These are phyloP conservation scores for Cydonia oblonga DNA, from an alignment of 331 rosid genomes.

Conservation along the genomic window DNA sequence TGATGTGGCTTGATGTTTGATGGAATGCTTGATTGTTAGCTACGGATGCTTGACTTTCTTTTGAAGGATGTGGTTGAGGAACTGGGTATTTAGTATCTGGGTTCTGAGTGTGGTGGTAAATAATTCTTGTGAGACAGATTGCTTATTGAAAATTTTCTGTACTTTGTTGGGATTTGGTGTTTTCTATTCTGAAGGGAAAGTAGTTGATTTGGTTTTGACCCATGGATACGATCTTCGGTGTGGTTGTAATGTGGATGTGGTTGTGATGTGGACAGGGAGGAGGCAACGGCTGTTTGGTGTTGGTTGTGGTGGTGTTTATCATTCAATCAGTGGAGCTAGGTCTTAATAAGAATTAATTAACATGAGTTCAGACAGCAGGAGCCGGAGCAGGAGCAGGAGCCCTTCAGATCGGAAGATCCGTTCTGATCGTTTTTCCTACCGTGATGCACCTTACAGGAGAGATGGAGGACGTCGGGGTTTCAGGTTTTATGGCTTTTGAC, in stretches of 20 bases:
- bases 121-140: slow-evolving; percentile 47
- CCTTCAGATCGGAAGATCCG: slow-evolving; percentile 88
- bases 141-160: slow-evolving; percentile 48
- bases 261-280: slow-evolving; percentile 99
- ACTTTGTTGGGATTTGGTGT: slow-evolving; percentile 38
- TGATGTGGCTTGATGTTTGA: slow-evolving; percentile 15
- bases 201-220: slow-evolving; percentile 53
- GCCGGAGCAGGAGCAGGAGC: slow-evolving; percentile 71
- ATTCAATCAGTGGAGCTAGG: slow-evolving; percentile 60
- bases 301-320: slow-evolving; percentile 63
- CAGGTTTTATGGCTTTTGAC: slow-evolving; percentile 61
- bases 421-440: slow-evolving; percentile 83
- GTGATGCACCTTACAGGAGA: slow-evolving; percentile 94
- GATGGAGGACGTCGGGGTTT: slow-evolving; percentile 87
- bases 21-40: slow-evolving; percentile 20
- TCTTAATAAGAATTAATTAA: slow-evolving; percentile 35
- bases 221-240: slow-evolving; percentile 76
- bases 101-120: slow-evolving; percentile 32
- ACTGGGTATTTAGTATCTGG: slow-evolving; percentile 22
- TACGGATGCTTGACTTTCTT: slow-evolving; percentile 18
- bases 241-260: slow-evolving; percentile 92
- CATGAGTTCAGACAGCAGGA: slow-evolving; percentile 82
- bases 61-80: slow-evolving; percentile 36
- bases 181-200: slow-evolving; percentile 66
- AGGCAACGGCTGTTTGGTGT: slow-evolving; percentile 53